A percentile compares a stretch with the other conserved stretches of the same genome.
phyloP scores from a whole-genome alignment of 2,329 filamentous ascomycete genomes.

The Xylariaceae sp. region DNA sequence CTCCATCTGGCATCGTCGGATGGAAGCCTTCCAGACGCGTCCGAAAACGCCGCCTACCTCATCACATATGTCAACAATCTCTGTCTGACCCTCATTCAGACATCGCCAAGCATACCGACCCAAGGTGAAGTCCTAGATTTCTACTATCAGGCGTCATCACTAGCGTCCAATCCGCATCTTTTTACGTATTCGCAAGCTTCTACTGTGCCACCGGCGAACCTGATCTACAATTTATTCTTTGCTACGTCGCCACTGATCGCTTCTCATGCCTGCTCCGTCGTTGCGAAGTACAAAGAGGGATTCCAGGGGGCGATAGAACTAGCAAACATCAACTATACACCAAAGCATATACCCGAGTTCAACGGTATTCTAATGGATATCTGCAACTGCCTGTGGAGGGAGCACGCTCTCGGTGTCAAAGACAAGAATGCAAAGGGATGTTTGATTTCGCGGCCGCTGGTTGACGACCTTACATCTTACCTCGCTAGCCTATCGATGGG shows the following conservation, averaged over 20 bases:
- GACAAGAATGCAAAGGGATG: conserved; percentile 61
- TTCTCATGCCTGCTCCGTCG: conserved; percentile 63
- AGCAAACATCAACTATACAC: conserved; percentile 43
- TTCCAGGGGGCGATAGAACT: conserved; percentile 52
- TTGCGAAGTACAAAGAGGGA: conserved; percentile 67
- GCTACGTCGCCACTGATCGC: conserved; percentile 56
- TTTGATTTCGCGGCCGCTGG: conserved; percentile 41
- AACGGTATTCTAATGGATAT: conserved; percentile 85
- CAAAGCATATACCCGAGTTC: conserved; percentile 61
- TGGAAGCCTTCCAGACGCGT: conserved; percentile 33
- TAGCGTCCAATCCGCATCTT: conserved; percentile 49
- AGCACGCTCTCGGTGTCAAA: conserved; percentile 59
- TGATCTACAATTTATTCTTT: conserved; percentile 69
- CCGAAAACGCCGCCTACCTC: conserved; percentile 38
- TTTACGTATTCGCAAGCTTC: conserved; percentile 54
- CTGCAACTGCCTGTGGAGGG: conserved; percentile 78
- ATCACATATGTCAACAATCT: conserved; percentile 50
- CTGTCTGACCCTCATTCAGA: conserved; percentile 55
- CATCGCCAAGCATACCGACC: conserved; percentile 38
- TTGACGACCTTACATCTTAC: conserved; percentile 44
- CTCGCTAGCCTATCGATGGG: conserved; percentile 43
- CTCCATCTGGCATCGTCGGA: conserved; percentile 39
- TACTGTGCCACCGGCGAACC: conserved; percentile 59
- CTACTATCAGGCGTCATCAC: conserved; percentile 55
- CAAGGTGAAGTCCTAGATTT: conserved; percentile 62